phyloP scores from a whole-genome alignment of 2,329 filamentous ascomycete species.

The Alternaria atra region DNA sequence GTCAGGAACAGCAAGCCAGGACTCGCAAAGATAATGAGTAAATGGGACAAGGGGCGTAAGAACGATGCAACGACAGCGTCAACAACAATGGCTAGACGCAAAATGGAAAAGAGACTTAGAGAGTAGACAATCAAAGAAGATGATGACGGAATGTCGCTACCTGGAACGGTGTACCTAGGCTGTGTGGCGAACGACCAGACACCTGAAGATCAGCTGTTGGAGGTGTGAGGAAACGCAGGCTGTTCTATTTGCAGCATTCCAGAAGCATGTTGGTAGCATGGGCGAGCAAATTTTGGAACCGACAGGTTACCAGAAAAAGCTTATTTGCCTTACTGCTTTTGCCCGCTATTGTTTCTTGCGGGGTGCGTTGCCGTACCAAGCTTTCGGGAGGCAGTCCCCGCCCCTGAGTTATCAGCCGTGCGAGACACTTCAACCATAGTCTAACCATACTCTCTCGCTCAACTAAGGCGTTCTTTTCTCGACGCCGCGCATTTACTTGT shows the following conservation, averaged over 20 bases:
- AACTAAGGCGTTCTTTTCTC: neutral
- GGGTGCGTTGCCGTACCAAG: conserved; percentile 5
- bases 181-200: neutral
- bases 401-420: neutral
- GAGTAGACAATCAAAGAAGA: neutral
- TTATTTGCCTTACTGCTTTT: conserved; percentile 3
- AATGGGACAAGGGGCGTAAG: neutral
- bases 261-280: neutral
- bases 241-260: conserved; percentile 3
- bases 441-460: neutral
- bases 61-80: neutral
- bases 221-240: neutral
- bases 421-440: neutral
- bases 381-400: neutral
- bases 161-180: neutral
- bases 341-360: neutral
- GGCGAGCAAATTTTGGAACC: neutral
- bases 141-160: neutral
- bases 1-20: neutral
- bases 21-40: neutral
- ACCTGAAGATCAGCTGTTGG: neutral
- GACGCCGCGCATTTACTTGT: neutral
- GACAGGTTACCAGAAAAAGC: neutral
- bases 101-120: neutral
- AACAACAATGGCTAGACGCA: neutral